These are phyloP conservation scores for Annulohypoxylon moriforme DNA, from an alignment of 495 filamentous ascomycete genomes.

Conservation along the genomic window DNA sequence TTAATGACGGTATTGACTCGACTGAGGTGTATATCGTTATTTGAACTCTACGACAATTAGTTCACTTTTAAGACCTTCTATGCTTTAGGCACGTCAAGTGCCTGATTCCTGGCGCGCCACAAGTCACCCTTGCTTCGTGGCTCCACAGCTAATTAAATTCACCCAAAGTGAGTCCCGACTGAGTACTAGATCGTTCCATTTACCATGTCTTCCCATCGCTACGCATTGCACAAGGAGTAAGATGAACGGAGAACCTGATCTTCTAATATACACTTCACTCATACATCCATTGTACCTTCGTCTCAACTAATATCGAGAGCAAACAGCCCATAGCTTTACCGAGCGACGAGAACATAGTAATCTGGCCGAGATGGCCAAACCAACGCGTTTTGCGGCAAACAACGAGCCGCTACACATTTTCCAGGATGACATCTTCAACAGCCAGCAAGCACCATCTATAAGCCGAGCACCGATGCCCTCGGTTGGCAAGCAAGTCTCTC, in stretches of 20 bases:
- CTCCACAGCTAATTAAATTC: conserved; percentile 50
- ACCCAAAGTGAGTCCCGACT: conserved; percentile 42
- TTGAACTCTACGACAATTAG: conserved; percentile 36
- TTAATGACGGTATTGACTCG: conserved; percentile 17
- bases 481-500: conserved; percentile 52
- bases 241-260: conserved; percentile 16
- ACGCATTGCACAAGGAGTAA: conserved; percentile 28
- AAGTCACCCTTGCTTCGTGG: conserved; percentile 47
- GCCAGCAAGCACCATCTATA: conserved; percentile 56
- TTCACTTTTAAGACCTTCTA: conserved; percentile 43
- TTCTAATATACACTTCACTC: conserved; percentile 21
- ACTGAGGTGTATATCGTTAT: conserved; percentile 40
- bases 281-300: conserved; percentile 18
- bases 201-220: conserved; percentile 34
- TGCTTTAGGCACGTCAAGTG: conserved; percentile 39
- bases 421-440: conserved; percentile 66
- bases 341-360: conserved; percentile 22
- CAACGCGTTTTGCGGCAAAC: conserved; percentile 69
- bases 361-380: conserved; percentile 57
- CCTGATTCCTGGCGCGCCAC: conserved; percentile 47
- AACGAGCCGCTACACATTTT: conserved; percentile 71
- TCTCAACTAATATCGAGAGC: conserved; percentile 25
- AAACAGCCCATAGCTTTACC: conserved; percentile 16
- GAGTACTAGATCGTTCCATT: conserved; percentile 44
- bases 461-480: conserved; percentile 66